phyloP scores from a whole-genome alignment of 805 yeast genomes.

The Metschnikowia kunwiensis region DNA sequence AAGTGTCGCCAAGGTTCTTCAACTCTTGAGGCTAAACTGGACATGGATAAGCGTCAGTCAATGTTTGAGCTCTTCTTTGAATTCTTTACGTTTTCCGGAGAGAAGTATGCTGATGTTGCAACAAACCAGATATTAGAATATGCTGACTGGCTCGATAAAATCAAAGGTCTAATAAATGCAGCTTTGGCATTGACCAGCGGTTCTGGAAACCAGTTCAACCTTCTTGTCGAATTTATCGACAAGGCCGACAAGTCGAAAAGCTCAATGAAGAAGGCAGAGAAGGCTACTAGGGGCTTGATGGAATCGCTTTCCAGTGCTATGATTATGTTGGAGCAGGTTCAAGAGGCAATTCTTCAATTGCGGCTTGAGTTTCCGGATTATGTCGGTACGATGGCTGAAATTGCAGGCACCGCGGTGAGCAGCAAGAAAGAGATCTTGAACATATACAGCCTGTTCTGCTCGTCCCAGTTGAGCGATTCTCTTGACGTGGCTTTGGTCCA shows the following conservation, averaged over 20 bases:
- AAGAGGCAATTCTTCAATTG: background rate
- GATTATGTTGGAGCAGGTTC: background rate
- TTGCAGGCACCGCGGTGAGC: background rate
- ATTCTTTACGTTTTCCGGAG: background rate
- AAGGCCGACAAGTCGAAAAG: background rate
- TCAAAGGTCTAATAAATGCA: background rate
- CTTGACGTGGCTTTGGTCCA: background rate
- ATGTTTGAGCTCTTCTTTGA: background rate
- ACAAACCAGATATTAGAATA: background rate
- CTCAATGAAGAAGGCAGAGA: background rate
- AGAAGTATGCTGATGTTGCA: background rate
- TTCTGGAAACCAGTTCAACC: background rate
- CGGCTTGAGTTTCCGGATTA: background rate
- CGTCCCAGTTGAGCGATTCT: background rate
- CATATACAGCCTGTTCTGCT: background rate
- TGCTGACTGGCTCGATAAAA: background rate
- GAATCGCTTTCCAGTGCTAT: background rate
- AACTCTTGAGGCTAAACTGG: background rate
- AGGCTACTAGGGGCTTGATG: background rate
- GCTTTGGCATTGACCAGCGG: conserved; percentile 1
- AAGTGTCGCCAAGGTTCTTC: no score
- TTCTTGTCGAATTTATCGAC: conserved; percentile 1
- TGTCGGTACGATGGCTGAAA: background rate
- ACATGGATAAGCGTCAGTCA: background rate
- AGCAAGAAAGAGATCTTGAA: background rate